Evolutionary conservation across 176 grass and related monocot genomes (phyloP), one percentile per base, ranked within the genome.

Genomic region (Luzula sylvatica): DNA sequence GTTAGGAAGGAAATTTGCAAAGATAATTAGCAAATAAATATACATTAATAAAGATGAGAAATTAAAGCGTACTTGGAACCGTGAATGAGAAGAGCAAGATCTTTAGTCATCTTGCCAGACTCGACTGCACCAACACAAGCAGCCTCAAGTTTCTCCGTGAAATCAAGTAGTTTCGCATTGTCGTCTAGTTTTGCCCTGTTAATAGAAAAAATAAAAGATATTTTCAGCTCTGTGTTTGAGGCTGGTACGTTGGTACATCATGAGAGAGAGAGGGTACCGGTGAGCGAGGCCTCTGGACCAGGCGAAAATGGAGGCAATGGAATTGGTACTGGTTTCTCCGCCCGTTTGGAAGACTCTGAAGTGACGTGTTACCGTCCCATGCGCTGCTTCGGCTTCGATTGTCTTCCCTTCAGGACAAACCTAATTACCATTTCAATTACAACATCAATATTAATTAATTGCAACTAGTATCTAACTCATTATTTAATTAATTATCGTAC

Each of bases 91-190:
- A n/a, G n/a, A n/a, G n/a, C 73, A 46, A 83, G 79, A 65, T 83
- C 79, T 51, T 83, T 83, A 44, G 79, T 83, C 79, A 83, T 83
- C 61, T 73, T 83, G 55, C 73, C 73, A 73, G 61, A 73, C 40
- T 83, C 79, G 0, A 82, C 79, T 9, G 79, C 28, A 13, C 73
- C 79, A 68, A 83, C 38, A 42, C 67, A 77, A 46, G 79, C 79
- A 56, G 73, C 73, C 54, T 83, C 79, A 24, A 83, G 61, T 55
- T 83, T 83, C 42, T 64, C 51, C 15, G 73, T 72, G 49, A 83
- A 83, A 32, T 83, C 79, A 55, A 68, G 73, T 23, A 83, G 68
- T 68, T 64, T 63, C 61, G 73, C 48, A 45, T 83, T 72, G 52
- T 68, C 68, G 73, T 83, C 79, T 3, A 83, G 68, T 63, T 83